phyloP scores from a whole-genome alignment of 2,329 filamentous ascomycete species.

The Talaromyces funiculosus region DNA sequence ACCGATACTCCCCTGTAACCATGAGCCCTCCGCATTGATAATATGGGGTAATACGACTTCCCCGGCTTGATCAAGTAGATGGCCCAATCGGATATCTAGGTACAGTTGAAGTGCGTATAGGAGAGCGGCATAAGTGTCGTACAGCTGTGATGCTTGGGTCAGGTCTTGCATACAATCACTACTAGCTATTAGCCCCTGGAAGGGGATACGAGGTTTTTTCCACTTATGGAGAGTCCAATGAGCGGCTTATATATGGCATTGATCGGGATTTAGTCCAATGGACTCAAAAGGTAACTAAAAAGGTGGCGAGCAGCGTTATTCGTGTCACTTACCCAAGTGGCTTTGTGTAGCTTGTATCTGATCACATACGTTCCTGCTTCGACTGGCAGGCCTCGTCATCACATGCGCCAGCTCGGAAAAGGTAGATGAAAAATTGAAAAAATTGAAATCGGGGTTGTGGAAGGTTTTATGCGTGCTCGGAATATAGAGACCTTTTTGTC shows the following conservation, averaged over 20 bases:
- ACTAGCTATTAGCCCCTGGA: too few relatives aligned
- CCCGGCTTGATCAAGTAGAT: not conserved
- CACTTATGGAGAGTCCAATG: too few relatives aligned
- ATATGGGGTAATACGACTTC: not conserved
- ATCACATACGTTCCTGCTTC: not conserved
- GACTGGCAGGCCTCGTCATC: too few relatives aligned
- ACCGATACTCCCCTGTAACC: not conserved
- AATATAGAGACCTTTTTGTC: not conserved
- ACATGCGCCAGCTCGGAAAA: not conserved
- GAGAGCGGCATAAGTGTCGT: not conserved
- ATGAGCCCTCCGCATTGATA: not conserved
- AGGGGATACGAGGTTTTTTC: too few relatives aligned
- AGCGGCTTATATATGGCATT: too few relatives aligned
- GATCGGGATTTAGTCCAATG: not conserved
- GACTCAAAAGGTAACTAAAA: not conserved
- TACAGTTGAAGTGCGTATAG: not conserved
- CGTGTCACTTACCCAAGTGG: not conserved
- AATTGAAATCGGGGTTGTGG: not conserved
- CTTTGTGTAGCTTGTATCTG: not conserved
- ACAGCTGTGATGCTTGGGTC: not conserved
- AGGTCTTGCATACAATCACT: not conserved
- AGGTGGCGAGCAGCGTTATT: not conserved
- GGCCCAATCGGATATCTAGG: not conserved
- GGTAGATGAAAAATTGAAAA: not conserved
- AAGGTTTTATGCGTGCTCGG: not conserved